Evolutionary conservation across 805 yeast genomes (phyloP).

Genomic region (Nakazawaea siamensis): DNA sequence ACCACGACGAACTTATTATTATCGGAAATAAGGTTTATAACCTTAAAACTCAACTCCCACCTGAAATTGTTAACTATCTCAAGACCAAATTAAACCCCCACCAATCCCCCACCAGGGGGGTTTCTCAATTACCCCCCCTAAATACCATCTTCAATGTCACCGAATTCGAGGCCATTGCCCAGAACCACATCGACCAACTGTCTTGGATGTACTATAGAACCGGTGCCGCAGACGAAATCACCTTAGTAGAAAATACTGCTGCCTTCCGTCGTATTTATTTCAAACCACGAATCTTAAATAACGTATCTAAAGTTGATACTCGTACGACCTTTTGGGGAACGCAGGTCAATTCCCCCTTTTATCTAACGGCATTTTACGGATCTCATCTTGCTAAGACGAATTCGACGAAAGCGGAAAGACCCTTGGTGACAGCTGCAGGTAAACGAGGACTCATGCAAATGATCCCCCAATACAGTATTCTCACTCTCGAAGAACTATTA

Average conservation of each 20-base stretch:
- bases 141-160: slow-evolving; percentile 31
- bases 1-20: background rate
- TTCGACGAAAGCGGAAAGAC: slow-evolving; percentile 25
- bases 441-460: slow-evolving; percentile 30
- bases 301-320: slow-evolving; percentile 27
- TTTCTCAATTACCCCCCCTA: slow-evolving; percentile 23
- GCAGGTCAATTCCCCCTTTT: slow-evolving; percentile 29
- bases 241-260: slow-evolving; percentile 33
- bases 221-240: slow-evolving; percentile 37
- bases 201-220: slow-evolving; percentile 40
- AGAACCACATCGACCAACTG: slow-evolving; percentile 31
- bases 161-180: slow-evolving; percentile 38
- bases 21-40: background rate
- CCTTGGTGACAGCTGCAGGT: slow-evolving; percentile 29
- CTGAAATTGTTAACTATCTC: background rate
- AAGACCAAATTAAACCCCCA: background rate
- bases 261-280: slow-evolving; percentile 32
- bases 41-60: slow-evolving; percentile 15
- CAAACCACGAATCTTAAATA: slow-evolving; percentile 32
- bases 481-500: slow-evolving; percentile 32
- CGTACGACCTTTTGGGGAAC: slow-evolving; percentile 32
- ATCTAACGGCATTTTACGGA: slow-evolving; percentile 36
- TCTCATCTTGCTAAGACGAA: slow-evolving; percentile 35
- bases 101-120: too few relatives aligned
- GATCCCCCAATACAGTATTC: slow-evolving; percentile 34